Evolutionary conservation across 352 stramenopile species (phyloP).

Genomic region (Phytophthora hybrid): DNA sequence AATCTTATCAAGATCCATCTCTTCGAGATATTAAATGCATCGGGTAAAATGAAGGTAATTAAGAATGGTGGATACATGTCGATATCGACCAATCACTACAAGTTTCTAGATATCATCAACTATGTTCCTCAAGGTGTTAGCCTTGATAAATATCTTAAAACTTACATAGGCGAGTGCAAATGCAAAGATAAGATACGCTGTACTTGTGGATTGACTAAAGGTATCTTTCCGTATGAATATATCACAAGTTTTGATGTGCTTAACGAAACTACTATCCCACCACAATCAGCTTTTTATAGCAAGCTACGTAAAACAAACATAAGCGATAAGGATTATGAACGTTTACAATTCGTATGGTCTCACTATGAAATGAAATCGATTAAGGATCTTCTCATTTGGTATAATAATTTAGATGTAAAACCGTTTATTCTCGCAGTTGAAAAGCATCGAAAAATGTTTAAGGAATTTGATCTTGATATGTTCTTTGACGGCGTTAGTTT

Average conservation of each 20-base stretch:
- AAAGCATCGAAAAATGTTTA: neutral
- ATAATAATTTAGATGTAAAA: neutral
- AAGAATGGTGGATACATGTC: constrained; percentile 27
- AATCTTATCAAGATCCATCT: neutral
- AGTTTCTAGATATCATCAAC: neutral
- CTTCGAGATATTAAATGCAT: neutral
- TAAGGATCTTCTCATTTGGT: neutral
- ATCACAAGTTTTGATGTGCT: constrained; percentile 38
- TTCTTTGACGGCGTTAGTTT: neutral
- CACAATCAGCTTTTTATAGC: constrained; percentile 31
- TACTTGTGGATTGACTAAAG: constrained; percentile 17
- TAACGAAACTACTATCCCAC: constrained; percentile 30
- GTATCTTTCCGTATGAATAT: constrained; percentile 37
- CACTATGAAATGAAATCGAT: neutral
- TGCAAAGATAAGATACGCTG: constrained; percentile 43
- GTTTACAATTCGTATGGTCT: neutral
- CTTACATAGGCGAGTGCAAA: constrained; percentile 42
- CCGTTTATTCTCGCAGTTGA: neutral
- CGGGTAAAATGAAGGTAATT: neutral
- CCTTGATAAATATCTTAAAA: constrained; percentile 20
- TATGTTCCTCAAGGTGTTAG: neutral
- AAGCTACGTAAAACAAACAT: constrained; percentile 3
- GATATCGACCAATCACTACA: too few relatives aligned
- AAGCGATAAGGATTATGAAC: neutral
- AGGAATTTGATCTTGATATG: neutral